Conservation (phyloP, 768 basidiomycete genomes). For the Phlegmacium glaucopus region DNA sequence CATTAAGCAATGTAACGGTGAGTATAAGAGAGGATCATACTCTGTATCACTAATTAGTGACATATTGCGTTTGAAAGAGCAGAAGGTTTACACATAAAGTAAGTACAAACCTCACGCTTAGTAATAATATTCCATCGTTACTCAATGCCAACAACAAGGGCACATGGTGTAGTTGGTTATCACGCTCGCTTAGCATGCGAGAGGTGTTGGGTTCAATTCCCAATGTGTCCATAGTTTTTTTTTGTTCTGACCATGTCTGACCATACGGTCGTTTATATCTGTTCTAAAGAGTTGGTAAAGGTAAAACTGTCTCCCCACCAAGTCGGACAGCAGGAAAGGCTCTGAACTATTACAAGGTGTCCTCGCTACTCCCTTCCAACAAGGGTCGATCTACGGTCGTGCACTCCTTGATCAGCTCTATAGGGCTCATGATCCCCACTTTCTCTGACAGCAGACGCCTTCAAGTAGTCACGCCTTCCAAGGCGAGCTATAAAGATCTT, state of each 20-base stretch:
- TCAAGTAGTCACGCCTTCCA: slow-evolving; percentile 47
- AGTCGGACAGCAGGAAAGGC: neutral
- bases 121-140: too few species aligned
- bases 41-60: slow-evolving; percentile 22
- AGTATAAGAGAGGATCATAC: slow-evolving; percentile 7
- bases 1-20: neutral
- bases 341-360: slow-evolving; percentile 22
- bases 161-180: slow-evolving; percentile 21
- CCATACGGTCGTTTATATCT: slow-evolving; percentile 21
- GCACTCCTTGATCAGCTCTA: slow-evolving; percentile 55
- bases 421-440: slow-evolving; percentile 42
- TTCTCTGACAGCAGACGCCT: slow-evolving; percentile 27
- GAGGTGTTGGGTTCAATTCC: slow-evolving; percentile 25
- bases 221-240: slow-evolving; percentile 18
- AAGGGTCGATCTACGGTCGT: slow-evolving; percentile 61
- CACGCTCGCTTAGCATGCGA: slow-evolving; percentile 20
- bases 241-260: too few species aligned
- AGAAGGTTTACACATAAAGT: too few species aligned
- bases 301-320: too few species aligned
- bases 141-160: neutral
- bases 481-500: slow-evolving; percentile 57
- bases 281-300: slow-evolving; percentile 23
- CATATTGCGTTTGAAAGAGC: too few species aligned
- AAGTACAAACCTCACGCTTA: too few species aligned
- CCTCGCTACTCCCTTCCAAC: slow-evolving; percentile 66